Evolutionary conservation across 768 basidiomycete species (phyloP), one percentile per base, ranked within the genome.

Genomic region (Lenzites betulinus): DNA sequence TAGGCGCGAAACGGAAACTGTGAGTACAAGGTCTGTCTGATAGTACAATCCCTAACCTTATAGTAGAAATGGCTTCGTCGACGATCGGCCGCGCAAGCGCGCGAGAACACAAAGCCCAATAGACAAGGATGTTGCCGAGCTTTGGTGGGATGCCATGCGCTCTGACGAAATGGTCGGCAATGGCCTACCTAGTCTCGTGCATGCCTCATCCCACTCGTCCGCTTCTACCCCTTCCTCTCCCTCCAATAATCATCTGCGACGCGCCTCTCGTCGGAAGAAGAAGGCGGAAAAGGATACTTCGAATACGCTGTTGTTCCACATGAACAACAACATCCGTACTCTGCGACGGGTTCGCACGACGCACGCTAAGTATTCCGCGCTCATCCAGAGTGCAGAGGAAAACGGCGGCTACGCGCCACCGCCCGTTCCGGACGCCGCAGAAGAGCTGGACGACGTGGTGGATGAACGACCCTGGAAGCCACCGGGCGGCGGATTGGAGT

Each of bases 61-160:
- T 12, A 20, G 15, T 46, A 74, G 72, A 52, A 75, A 73, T 51
- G 74, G 67, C 30, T 59, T 67, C 16, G 55, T 65, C 8, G 78
- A 79, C 46, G 64, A 74, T 54, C 81, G 85, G 39, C 83, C 87
- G 8, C 80, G 82, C 39, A 92, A 92, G 74, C 86, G 88, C 39
- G 73, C 77, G 13, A 82, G 87, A 35, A 79, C 80, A 23, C 77
- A 73, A 26, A 54, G 69, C 16, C 72, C 77, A 39, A 77, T 76
- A 20, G 75, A 77, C 56, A 77, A 79, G 47, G 82, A 83, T 42
- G 66, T 77, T 3, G 76, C 79, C 7, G 81, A 86, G 38, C 71
- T 87, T 7, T 93, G 92, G 92, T 93, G 91, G 91, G 78, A 82
- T 28, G 87, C 86, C 3, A 79, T 85, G 38, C 83, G 84, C 64